phyloP scores from a whole-genome alignment of 768 basidiomycete genomes.

The Trametes maxima region DNA sequence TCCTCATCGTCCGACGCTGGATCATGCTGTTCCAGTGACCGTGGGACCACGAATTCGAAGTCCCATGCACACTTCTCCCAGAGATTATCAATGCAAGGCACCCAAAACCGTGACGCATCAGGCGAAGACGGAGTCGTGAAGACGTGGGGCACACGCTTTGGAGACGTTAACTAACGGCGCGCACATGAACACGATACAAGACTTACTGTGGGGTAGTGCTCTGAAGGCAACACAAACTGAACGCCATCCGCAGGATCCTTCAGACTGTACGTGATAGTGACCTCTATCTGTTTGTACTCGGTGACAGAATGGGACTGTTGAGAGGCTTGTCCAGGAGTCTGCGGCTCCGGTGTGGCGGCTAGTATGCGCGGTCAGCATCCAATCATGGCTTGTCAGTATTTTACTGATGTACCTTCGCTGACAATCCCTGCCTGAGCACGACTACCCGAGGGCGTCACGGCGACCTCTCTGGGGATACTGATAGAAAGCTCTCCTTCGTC shows the following conservation, averaged over 20 bases:
- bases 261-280: conserved; percentile 81
- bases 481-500: conserved; percentile 97
- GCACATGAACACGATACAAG: not conserved
- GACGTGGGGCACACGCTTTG: conserved; percentile 88
- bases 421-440: conserved; percentile 43
- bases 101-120: conserved; percentile 95
- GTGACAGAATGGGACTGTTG: conserved; percentile 42
- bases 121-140: conserved; percentile 88
- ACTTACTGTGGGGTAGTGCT: conserved; percentile 84
- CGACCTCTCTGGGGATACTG: conserved; percentile 74
- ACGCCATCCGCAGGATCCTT: conserved; percentile 83
- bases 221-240: conserved; percentile 80
- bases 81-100: conserved; percentile 93
- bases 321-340: conserved; percentile 53
- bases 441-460: conserved; percentile 61
- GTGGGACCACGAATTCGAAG: conserved; percentile 92
- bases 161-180: not conserved
- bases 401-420: conserved; percentile 55
- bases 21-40: conserved; percentile 70
- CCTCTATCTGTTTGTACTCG: conserved; percentile 75
- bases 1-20: conserved; percentile 51
- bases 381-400: not conserved
- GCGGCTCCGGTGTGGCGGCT: conserved; percentile 84
- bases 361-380: not conserved
- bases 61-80: conserved; percentile 99